Evolutionary conservation across 2,329 filamentous ascomycete species (phyloP).

Genomic region (Pyrenophora teres): DNA sequence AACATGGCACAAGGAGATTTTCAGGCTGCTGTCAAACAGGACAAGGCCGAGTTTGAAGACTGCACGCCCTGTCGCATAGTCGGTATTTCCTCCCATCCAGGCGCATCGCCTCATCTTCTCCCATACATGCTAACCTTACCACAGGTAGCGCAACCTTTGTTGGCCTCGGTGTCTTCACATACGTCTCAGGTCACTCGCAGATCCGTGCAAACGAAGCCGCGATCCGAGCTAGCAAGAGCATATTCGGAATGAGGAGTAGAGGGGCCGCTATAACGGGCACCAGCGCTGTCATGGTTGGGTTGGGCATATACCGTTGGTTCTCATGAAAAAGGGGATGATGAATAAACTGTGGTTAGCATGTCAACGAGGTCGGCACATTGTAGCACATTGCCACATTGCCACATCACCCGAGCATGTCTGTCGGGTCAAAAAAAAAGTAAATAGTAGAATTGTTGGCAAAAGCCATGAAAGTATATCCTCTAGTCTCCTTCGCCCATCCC

Average conservation of each 20-base stretch:
- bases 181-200: slow-evolving; percentile 53
- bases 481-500: neutral
- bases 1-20: slow-evolving; percentile 8
- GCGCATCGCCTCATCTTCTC: neutral
- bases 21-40: slow-evolving; percentile 38
- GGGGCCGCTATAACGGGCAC: slow-evolving; percentile 49
- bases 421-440: neutral
- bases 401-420: neutral
- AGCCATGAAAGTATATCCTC: too few relatives aligned
- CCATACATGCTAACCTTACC: neutral
- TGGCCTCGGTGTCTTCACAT: slow-evolving; percentile 54
- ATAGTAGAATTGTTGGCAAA: too few relatives aligned
- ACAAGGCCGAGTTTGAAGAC: slow-evolving; percentile 57
- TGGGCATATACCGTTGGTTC: slow-evolving; percentile 53
- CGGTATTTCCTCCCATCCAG: slow-evolving; percentile 54
- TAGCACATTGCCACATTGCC: too few relatives aligned
- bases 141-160: slow-evolving; percentile 53
- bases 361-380: neutral
- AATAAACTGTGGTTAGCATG: neutral
- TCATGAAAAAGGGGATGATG: slow-evolving; percentile 14
- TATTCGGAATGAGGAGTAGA: slow-evolving; percentile 50
- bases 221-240: slow-evolving; percentile 49
- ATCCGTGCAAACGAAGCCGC: slow-evolving; percentile 48
- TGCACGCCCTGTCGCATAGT: slow-evolving; percentile 73
- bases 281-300: slow-evolving; percentile 48